A percentile compares a stretch with the other conserved stretches of the same genome.
Evolutionary conservation across 257 asterid genomes (phyloP).

Genomic region (Nicotiana knightiana): DNA sequence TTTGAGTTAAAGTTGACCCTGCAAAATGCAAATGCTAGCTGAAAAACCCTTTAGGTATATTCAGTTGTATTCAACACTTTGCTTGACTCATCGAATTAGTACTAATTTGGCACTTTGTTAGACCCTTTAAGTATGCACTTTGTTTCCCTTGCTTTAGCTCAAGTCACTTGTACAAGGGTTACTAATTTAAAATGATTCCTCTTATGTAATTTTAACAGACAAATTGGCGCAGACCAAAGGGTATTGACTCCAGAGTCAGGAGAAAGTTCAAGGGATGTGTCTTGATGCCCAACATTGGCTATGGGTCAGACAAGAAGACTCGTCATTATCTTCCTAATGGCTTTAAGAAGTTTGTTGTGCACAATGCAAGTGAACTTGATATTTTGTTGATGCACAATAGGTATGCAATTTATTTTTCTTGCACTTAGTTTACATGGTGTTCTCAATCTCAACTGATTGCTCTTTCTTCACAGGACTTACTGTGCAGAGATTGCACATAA

Average conservation of each 20-base stretch:
- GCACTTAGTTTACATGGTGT: background rate
- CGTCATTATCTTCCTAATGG: slow-evolving; percentile 66
- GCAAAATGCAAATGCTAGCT: background rate
- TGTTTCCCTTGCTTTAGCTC: background rate
- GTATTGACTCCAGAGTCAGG: slow-evolving; percentile 66
- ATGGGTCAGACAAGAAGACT: slow-evolving; percentile 66
- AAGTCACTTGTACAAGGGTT: background rate
- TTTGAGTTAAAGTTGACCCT: background rate
- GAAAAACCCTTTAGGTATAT: background rate
- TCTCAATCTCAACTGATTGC: background rate
- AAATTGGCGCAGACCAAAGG: slow-evolving; percentile 74
- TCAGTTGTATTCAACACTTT: background rate
- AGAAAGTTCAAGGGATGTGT: slow-evolving; percentile 70
- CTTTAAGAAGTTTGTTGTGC: slow-evolving; percentile 62
- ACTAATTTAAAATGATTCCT: background rate
- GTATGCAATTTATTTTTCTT: background rate
- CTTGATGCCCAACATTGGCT: slow-evolving; percentile 70
- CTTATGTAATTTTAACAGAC: slow-evolving; percentile 14
- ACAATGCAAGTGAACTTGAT: slow-evolving; percentile 54
- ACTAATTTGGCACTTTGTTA: background rate
- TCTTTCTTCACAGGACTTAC: slow-evolving; percentile 27
- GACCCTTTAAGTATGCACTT: background rate
- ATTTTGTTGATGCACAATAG: slow-evolving; percentile 73
- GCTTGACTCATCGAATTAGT: background rate
- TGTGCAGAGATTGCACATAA: slow-evolving; percentile 74